These are phyloP conservation scores for Sporothrix protearum DNA, from an alignment of 2,329 filamentous ascomycete genomes.

Conservation along the genomic window DNA sequence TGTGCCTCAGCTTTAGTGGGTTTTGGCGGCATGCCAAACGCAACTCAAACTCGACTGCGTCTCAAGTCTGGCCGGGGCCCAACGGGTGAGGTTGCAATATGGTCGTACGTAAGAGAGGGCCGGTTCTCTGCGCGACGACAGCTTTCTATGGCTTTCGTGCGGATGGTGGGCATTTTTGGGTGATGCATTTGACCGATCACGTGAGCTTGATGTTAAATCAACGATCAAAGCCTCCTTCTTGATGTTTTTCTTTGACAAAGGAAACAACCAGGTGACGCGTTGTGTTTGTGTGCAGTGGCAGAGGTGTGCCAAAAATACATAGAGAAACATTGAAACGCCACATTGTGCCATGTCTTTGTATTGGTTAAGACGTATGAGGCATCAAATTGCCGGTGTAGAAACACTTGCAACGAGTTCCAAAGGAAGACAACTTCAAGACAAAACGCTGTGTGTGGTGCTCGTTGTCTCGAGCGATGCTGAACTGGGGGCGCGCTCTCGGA, in stretches of 20 bases:
- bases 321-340: neutral
- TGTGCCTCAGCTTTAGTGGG: constrained; percentile 25
- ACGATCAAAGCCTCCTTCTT: neutral
- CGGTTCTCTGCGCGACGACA: neutral
- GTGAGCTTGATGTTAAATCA: neutral
- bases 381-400: neutral
- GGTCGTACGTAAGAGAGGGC: neutral
- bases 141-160: neutral
- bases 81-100: neutral
- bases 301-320: neutral
- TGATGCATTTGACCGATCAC: neutral
- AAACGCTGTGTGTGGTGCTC: neutral
- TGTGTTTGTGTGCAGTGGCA: neutral
- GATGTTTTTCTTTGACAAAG: neutral
- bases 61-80: constrained; percentile 24
- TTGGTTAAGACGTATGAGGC: neutral
- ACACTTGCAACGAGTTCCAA: neutral
- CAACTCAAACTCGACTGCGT: constrained; percentile 28
- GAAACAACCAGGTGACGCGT: neutral
- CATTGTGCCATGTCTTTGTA: neutral
- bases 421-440: neutral
- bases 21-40: constrained; percentile 25
- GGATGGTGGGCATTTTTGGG: neutral
- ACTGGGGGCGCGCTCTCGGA: neutral
- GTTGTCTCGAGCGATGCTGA: neutral